phyloP scores from a whole-genome alignment of 2,329 filamentous ascomycete species.

The Pseudogymnoascus sp. region DNA sequence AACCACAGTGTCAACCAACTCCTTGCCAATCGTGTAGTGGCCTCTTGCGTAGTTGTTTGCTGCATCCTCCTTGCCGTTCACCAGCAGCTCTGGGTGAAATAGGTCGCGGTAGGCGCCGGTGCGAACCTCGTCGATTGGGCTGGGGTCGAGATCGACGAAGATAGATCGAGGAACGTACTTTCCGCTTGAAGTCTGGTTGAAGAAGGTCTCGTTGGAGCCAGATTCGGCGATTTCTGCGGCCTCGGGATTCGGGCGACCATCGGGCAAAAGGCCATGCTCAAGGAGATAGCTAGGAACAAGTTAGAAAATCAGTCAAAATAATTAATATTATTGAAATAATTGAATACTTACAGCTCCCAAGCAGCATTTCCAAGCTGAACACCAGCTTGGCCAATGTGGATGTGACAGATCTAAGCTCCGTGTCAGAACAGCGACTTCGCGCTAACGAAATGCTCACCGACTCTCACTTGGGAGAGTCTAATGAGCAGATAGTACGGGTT shows the following conservation, averaged over 20 bases:
- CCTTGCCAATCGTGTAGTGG: conserved; percentile 62
- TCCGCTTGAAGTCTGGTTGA: conserved; percentile 53
- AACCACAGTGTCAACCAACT: conserved; percentile 55
- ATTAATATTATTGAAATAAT: conserved; percentile 5
- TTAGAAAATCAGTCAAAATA: conserved; percentile 9
- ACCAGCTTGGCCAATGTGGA: conserved; percentile 62
- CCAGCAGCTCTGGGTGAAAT: conserved; percentile 58
- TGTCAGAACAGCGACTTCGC: conserved; percentile 5
- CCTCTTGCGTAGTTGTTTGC: conserved; percentile 64
- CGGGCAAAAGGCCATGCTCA: conserved; percentile 54
- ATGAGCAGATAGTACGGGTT: conserved; percentile 8
- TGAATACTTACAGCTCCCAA: conserved; percentile 55
- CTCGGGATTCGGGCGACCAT: conserved; percentile 50
- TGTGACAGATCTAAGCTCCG: conserved; percentile 48
- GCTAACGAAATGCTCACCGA: conserved; percentile 8
- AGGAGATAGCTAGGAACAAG: conserved; percentile 47
- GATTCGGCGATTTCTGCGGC: conserved; percentile 42
- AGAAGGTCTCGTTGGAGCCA: conserved; percentile 58
- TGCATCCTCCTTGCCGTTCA: conserved; percentile 62
- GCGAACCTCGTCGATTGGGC: conserved; percentile 60
- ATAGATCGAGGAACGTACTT: conserved; percentile 63
- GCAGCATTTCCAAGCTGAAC: conserved; percentile 60
- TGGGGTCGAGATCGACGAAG: conserved; percentile 59
- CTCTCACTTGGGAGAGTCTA: not conserved
- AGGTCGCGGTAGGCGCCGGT: conserved; percentile 54